A percentile compares a stretch with the other conserved stretches of the same genome.
Evolutionary conservation across 768 basidiomycete genomes (phyloP).

Genomic region (Tephrocybe rancida): DNA sequence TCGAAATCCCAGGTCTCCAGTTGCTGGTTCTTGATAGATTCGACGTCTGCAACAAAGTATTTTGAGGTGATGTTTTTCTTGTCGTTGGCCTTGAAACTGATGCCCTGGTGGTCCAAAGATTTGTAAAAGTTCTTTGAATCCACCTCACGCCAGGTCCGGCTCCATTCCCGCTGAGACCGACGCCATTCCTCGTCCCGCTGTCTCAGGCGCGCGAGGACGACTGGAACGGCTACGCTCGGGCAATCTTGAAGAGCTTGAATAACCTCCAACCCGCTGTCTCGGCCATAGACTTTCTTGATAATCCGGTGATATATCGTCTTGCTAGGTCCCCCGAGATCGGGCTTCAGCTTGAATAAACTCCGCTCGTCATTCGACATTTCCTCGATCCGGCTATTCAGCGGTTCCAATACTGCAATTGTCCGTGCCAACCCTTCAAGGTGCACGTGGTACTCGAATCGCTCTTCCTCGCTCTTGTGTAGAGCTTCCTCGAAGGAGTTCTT

Average conservation of each 20-base stretch:
- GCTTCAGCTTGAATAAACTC: constrained; percentile 74
- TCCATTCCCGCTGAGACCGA: constrained; percentile 92
- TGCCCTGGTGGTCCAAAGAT: constrained; percentile 94
- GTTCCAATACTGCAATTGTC: constrained; percentile 91
- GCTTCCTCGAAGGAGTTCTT: constrained; percentile 97
- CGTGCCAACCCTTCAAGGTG: constrained; percentile 89
- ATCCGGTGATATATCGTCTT: constrained; percentile 90
- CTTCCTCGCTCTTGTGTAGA: constrained; percentile 96
- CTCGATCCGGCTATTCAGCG: constrained; percentile 80
- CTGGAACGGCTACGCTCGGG: constrained; percentile 88
- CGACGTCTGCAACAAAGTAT: constrained; percentile 80
- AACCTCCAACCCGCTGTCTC: constrained; percentile 73
- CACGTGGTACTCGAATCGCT: constrained; percentile 97
- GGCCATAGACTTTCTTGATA: constrained; percentile 92
- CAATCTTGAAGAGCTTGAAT: constrained; percentile 89
- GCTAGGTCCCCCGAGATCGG: constrained; percentile 88
- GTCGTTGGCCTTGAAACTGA: constrained; percentile 93
- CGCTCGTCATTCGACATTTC: constrained; percentile 91
- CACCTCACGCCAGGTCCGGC: constrained; percentile 94
- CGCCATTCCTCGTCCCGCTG: constrained; percentile 98
- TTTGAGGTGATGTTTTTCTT: constrained; percentile 91
- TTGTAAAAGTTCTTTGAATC: constrained; percentile 99
- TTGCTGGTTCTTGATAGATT: constrained; percentile 65
- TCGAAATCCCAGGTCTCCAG: constrained; percentile 37
- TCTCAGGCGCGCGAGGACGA: constrained; percentile 86